Conservation (phyloP, 2,329 filamentous ascomycete genomes). For the Microcyclosporella mali region DNA sequence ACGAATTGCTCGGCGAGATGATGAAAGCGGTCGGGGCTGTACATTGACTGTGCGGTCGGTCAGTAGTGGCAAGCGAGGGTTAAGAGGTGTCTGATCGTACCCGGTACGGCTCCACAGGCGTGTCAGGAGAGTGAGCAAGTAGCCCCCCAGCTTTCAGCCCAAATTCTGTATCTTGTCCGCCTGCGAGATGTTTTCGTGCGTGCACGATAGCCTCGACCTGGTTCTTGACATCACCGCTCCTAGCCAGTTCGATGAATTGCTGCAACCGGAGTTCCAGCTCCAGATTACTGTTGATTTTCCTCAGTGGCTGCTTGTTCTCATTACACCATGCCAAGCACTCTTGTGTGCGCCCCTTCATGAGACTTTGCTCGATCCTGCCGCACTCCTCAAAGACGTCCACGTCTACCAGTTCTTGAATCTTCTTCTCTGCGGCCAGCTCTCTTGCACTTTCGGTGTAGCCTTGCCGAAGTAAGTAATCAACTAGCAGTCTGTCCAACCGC, state of each 20-base stretch:
- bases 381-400: conserved; percentile 81
- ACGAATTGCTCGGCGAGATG: conserved; percentile 75
- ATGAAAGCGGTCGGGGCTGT: conserved; percentile 66
- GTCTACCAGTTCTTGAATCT: conserved; percentile 77
- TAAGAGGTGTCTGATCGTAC: conserved; percentile 33
- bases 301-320: conserved; percentile 87
- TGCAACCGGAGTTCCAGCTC: conserved; percentile 92
- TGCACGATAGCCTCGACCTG: conserved; percentile 72
- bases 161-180: conserved; percentile 63
- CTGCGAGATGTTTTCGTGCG: conserved; percentile 72
- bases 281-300: conserved; percentile 80
- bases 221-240: conserved; percentile 58
- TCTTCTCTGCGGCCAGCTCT: conserved; percentile 66
- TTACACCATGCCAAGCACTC: conserved; percentile 85
- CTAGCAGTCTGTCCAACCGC: conserved; percentile 73
- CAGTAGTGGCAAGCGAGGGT: not conserved
- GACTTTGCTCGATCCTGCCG: conserved; percentile 66
- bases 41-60: conserved; percentile 55
- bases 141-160: conserved; percentile 70
- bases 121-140: conserved; percentile 64
- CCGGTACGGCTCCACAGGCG: conserved; percentile 54
- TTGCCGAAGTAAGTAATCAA: conserved; percentile 84
- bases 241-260: conserved; percentile 87
- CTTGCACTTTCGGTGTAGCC: conserved; percentile 75
- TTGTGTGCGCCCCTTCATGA: conserved; percentile 61